Conservation (phyloP, 176 grass and related monocot species). For the Microstegium vimineum region DNA sequence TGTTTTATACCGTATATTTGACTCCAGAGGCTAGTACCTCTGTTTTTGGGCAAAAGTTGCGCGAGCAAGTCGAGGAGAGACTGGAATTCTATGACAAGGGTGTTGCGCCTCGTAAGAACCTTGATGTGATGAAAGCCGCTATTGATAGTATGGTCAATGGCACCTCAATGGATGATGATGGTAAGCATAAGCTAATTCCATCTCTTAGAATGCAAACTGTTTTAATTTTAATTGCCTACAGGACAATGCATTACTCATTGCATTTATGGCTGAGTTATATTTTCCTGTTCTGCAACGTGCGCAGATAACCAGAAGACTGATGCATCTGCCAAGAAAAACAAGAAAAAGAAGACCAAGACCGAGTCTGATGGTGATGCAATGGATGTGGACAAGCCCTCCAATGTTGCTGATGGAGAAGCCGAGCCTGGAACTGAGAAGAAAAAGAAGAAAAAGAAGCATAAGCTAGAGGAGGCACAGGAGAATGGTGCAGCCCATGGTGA, state of each 20-base stretch:
- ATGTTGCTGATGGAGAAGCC: conserved; percentile 31
- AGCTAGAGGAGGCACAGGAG: conserved; percentile 45
- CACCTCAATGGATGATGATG: conserved; percentile 27
- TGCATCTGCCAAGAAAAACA: conserved; percentile 54
- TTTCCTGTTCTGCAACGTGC: not conserved
- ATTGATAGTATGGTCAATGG: conserved; percentile 54
- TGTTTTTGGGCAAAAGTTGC: conserved; percentile 77
- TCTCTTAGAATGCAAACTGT: not conserved
- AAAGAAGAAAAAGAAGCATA: conserved; percentile 90
- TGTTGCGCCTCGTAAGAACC: conserved; percentile 82
- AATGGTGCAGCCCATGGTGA: conserved; percentile 9
- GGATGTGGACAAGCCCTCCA: conserved; percentile 46
- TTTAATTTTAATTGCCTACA: not conserved
- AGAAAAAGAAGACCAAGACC: conserved; percentile 56
- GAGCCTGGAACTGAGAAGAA: conserved; percentile 61
- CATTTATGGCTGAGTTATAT: not conserved
- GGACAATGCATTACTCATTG: not conserved
- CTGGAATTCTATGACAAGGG: conserved; percentile 96
- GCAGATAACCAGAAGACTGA: conserved; percentile 34
- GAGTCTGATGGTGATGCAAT: conserved; percentile 48
- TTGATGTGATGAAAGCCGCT: conserved; percentile 93
- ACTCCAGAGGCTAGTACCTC: conserved; percentile 57
- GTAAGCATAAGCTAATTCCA: conserved; percentile 13
- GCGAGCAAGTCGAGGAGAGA: conserved; percentile 95
- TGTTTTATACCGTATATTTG: not conserved